Evolutionary conservation across 2,329 filamentous ascomycete genomes (phyloP), one percentile per base, ranked within the genome.

Genomic region (Pseudocercospora macadamiae): DNA sequence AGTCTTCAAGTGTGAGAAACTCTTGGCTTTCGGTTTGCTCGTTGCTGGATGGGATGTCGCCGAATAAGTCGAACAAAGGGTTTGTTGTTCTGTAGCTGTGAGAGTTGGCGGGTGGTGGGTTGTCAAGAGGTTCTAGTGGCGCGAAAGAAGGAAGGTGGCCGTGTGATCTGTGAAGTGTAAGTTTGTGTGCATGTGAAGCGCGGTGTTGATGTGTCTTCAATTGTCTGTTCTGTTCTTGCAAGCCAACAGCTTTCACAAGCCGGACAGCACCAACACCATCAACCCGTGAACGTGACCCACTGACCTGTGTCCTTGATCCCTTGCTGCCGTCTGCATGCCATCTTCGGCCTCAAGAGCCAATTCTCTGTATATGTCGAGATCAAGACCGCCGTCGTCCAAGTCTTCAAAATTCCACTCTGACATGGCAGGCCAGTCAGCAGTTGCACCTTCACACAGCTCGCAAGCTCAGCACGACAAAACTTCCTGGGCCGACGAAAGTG

Each of bases 1-100:
- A 57, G 25, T 63, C 61, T 36, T 61, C 61, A 25, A 65, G 54
- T 3, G 61, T 62, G 18, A 63, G 56, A 32, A 66, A 66, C n/a
- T 64, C 64, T 18, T 60, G 59, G 37, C 45, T 42, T 16, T 54
- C 36, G 42, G 26, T 37, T 34, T 18, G 16, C 8, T 37, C 32
- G 55, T 49, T 51, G 37, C 26, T 52, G 16, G 26, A 23, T 34
- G 47, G 47, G 14, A 26, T 49, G 14, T 30, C 14, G 47, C 18
- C 47, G 12, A 32, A n/a, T 10, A 26, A 32, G 16, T 30, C 26
- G 26, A 49, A 34, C 10, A 34, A 34, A 30, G 47, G 30, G 18
- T 51, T 23, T 51, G n/a, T 16, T 42, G 23, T 16, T 16, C 42
- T 34, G 44, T 51, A 37, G 32, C 34, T 10, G 16, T 30, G 8